Conservation (phyloP, 202 grass and related monocot genomes). For the Schoenoplectus triqueter region DNA sequence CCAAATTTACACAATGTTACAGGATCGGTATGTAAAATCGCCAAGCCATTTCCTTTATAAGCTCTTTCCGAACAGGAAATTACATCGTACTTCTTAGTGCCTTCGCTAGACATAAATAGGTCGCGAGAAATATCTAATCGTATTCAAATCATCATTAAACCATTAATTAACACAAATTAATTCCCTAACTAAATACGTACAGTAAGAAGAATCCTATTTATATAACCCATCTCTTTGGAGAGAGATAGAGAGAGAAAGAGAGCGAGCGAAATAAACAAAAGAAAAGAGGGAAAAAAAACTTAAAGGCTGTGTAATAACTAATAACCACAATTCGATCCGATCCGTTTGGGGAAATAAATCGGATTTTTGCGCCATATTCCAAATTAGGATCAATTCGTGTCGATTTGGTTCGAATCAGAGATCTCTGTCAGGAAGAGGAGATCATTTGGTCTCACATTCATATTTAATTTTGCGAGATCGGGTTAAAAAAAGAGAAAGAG, state of each 20-base stretch:
- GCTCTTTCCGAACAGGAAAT: slow-evolving; percentile 32
- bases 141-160: slow-evolving; percentile 25
- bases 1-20: background rate
- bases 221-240: slow-evolving; percentile 40
- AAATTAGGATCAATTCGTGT: slow-evolving; percentile 27
- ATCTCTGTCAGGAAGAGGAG: slow-evolving; percentile 31
- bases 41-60: slow-evolving; percentile 25
- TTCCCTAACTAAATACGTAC: slow-evolving; percentile 32
- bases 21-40: background rate
- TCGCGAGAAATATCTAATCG: background rate
- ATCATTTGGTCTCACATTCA: slow-evolving; percentile 34
- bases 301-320: background rate
- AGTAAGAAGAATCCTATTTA: slow-evolving; percentile 43
- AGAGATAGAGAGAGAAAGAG: slow-evolving; percentile 30
- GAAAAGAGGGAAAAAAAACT: background rate
- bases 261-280: slow-evolving; percentile 6
- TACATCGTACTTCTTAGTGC: slow-evolving; percentile 21
- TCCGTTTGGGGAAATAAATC: slow-evolving; percentile 40
- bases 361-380: slow-evolving; percentile 34
- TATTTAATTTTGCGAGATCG: slow-evolving; percentile 37
- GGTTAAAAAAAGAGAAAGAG: slow-evolving; percentile 14
- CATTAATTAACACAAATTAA: slow-evolving; percentile 26
- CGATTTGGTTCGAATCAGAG: slow-evolving; percentile 38
- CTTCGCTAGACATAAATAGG: no score
- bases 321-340: slow-evolving; percentile 35